Evolutionary conservation across 2,329 filamentous ascomycete genomes (phyloP).

Genomic region (Xylariaceae sp.): DNA sequence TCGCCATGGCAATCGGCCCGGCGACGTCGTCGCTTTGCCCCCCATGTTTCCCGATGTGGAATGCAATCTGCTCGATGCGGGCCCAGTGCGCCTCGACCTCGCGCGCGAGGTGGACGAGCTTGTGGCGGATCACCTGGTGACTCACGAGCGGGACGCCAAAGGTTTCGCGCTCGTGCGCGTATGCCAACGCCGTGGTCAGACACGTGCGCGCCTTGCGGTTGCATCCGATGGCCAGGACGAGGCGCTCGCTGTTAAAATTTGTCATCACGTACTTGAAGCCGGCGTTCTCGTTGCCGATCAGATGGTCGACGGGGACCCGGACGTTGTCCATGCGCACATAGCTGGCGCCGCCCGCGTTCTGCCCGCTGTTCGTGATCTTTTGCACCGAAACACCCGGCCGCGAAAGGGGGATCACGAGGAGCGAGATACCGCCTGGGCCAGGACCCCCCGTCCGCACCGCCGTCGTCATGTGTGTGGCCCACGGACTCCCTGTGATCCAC

Average conservation of each 20-base stretch:
- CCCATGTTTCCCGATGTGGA: slow-evolving; percentile 38
- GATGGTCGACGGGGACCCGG: slow-evolving; percentile 45
- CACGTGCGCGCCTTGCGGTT: slow-evolving; percentile 53
- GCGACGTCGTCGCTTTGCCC: slow-evolving; percentile 30
- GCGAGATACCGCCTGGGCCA: slow-evolving; percentile 47
- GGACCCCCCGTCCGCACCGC: slow-evolving; percentile 54
- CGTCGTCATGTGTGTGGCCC: slow-evolving; percentile 57
- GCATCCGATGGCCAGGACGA: slow-evolving; percentile 48
- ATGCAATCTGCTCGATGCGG: slow-evolving; percentile 53
- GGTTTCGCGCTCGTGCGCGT: slow-evolving; percentile 46
- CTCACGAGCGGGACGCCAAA: slow-evolving; percentile 51
- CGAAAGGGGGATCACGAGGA: slow-evolving; percentile 49
- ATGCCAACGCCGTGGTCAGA: slow-evolving; percentile 43
- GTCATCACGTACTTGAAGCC: slow-evolving; percentile 39
- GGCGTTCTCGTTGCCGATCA: slow-evolving; percentile 47
- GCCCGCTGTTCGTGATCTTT: slow-evolving; percentile 56
- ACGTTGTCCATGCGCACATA: slow-evolving; percentile 51
- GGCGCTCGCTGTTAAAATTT: slow-evolving; percentile 53
- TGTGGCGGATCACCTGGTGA: slow-evolving; percentile 51
- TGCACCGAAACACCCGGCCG: slow-evolving; percentile 43
- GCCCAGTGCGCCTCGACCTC: slow-evolving; percentile 54
- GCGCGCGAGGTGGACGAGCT: slow-evolving; percentile 49
- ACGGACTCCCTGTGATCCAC: slow-evolving; percentile 59
- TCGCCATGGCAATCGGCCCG: slow-evolving; percentile 29
- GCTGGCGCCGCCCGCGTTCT: slow-evolving; percentile 57